Conservation (phyloP, 306 rosid species). For the Prunus campanulata region DNA sequence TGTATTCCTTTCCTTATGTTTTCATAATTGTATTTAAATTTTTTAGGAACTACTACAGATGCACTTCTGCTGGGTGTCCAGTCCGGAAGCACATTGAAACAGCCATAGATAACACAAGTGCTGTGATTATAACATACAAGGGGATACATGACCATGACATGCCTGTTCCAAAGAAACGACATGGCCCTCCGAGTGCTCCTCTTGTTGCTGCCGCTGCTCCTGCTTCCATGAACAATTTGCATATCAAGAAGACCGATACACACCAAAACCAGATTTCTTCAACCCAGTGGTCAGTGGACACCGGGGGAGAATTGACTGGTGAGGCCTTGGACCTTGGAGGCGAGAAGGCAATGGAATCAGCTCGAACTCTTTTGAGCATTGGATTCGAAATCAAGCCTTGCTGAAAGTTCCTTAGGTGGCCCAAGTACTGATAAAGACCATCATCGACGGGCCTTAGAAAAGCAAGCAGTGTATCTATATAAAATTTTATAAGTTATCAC, state of each 20-base stretch:
- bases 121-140: slow-evolving; percentile 81
- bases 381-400: slow-evolving; percentile 99
- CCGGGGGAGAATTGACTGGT: slow-evolving; percentile 85
- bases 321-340: slow-evolving; percentile 94
- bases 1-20: slow-evolving; percentile 8
- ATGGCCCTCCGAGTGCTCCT: slow-evolving; percentile 80
- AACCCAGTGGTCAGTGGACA: slow-evolving; percentile 85
- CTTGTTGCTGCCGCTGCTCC: slow-evolving; percentile 83
- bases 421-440: slow-evolving; percentile 14
- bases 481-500: slow-evolving; percentile 22
- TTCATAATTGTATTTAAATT: slow-evolving; percentile 23
- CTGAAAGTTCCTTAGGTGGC: slow-evolving; percentile 35
- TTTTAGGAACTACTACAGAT: slow-evolving; percentile 94
- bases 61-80: slow-evolving; percentile 99
- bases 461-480: slow-evolving; percentile 40
- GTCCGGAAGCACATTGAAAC: slow-evolving; percentile 91
- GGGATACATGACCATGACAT: slow-evolving; percentile 90
- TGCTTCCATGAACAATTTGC: slow-evolving; percentile 59
- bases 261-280: slow-evolving; percentile 37
- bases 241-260: slow-evolving; percentile 36
- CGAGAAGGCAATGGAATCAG: slow-evolving; percentile 97
- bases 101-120: slow-evolving; percentile 63
- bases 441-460: slow-evolving; percentile 10
- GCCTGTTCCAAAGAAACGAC: slow-evolving; percentile 96
- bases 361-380: slow-evolving; percentile 93